phyloP scores from a whole-genome alignment of 106 monocot genomes.

The Dendrobium nobile region DNA sequence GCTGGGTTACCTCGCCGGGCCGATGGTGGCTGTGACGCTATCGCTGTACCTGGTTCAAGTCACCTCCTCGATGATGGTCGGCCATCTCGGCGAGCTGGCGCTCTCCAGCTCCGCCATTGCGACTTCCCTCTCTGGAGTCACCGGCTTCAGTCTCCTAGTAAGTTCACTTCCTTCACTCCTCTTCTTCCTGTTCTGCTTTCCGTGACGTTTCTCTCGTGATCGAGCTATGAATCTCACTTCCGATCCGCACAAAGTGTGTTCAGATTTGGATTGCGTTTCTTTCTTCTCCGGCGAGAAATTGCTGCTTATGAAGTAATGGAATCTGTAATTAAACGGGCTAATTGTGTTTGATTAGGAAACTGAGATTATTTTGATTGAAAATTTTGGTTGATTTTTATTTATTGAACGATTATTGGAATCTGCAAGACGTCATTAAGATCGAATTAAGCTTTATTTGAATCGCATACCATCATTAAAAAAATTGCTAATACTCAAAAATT shows the following conservation, averaged over 20 bases:
- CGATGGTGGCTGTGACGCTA: constrained; percentile 37
- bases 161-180: not conserved
- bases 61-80: constrained; percentile 52
- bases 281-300: not conserved
- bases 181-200: not conserved
- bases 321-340: no score
- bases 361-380: no score
- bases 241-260: not conserved
- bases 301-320: not conserved
- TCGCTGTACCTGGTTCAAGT: constrained; percentile 43
- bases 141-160: constrained; percentile 58
- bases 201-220: not conserved
- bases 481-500: no score
- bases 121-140: constrained; percentile 42
- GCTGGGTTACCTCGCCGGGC: constrained; percentile 31
- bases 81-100: constrained; percentile 46
- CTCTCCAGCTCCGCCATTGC: constrained; percentile 51
- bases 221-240: not conserved
- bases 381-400: no score
- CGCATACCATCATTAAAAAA: no score
- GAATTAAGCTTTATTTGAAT: no score
- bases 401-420: no score
- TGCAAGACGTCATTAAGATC: no score
- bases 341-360: no score
- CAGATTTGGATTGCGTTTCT: not conserved